Percentiles rank a stretch among this genome's conserved stretches.
Evolutionary conservation across 1,139 yeast genomes (phyloP).

Genomic region (Pneumocystis oryctolagi): DNA sequence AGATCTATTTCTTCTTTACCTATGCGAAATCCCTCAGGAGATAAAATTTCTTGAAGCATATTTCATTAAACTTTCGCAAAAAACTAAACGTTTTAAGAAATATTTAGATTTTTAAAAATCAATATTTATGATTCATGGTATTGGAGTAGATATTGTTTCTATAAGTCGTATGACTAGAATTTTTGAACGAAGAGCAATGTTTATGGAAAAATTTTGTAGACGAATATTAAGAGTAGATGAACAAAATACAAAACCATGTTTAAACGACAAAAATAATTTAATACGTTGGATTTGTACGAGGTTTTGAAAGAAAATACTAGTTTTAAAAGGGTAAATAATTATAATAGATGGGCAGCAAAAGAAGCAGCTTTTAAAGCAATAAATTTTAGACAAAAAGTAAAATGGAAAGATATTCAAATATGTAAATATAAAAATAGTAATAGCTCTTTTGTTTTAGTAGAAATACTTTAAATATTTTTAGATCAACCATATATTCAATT

Average conservation of each 20-base stretch:
- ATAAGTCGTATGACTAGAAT: background rate
- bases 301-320: background rate
- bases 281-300: background rate
- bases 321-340: background rate
- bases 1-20: slow-evolving; percentile 14
- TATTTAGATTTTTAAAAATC: background rate
- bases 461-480: background rate
- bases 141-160: background rate
- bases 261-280: background rate
- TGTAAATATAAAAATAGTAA: background rate
- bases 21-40: slow-evolving; percentile 82
- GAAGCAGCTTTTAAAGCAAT: background rate
- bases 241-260: background rate
- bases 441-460: background rate
- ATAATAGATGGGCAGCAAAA: background rate
- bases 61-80: background rate
- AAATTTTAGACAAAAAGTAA: background rate
- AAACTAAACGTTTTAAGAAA: background rate
- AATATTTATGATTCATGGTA: background rate
- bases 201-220: background rate
- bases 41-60: slow-evolving; percentile 44
- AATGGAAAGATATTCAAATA: background rate
- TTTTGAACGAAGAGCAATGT: background rate
- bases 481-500: background rate
- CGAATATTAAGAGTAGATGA: background rate